phyloP scores from a whole-genome alignment of 2,329 filamentous ascomycete genomes.

The Claviceps monticola region DNA sequence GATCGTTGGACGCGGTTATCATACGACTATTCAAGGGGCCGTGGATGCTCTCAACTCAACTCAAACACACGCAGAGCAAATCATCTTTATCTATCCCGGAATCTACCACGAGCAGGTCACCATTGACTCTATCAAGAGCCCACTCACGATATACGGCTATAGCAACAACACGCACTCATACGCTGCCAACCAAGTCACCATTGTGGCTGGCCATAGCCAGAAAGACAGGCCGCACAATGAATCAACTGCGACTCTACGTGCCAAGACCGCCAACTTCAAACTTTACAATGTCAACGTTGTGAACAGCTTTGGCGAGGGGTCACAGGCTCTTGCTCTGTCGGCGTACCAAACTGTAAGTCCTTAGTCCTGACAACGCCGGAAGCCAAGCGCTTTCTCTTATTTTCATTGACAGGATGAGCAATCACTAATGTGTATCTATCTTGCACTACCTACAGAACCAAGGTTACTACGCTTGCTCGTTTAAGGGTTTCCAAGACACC shows the following conservation, averaged over 20 bases:
- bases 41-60: not conserved
- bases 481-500: slow-evolving; percentile 36
- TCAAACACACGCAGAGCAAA: not conserved
- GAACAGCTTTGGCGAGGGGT: slow-evolving; percentile 30
- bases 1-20: not conserved
- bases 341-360: slow-evolving; percentile 18
- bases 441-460: slow-evolving; percentile 4
- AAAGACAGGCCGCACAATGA: slow-evolving; percentile 34
- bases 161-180: slow-evolving; percentile 39
- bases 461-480: slow-evolving; percentile 32
- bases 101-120: not conserved
- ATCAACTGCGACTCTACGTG: slow-evolving; percentile 29
- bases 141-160: slow-evolving; percentile 45
- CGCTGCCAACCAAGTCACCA: slow-evolving; percentile 41
- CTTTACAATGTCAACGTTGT: slow-evolving; percentile 46
- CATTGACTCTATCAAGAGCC: slow-evolving; percentile 1
- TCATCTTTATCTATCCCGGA: slow-evolving; percentile 1
- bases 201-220: slow-evolving; percentile 24
- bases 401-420: not conserved
- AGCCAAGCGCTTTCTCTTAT: not conserved
- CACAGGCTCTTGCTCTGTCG: slow-evolving; percentile 27
- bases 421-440: no score
- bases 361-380: not conserved
- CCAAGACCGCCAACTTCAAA: slow-evolving; percentile 34
- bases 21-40: not conserved